These are phyloP conservation scores for Corymbia calophylla DNA, from an alignment of 441 rosid genomes.

Conservation along the genomic window DNA sequence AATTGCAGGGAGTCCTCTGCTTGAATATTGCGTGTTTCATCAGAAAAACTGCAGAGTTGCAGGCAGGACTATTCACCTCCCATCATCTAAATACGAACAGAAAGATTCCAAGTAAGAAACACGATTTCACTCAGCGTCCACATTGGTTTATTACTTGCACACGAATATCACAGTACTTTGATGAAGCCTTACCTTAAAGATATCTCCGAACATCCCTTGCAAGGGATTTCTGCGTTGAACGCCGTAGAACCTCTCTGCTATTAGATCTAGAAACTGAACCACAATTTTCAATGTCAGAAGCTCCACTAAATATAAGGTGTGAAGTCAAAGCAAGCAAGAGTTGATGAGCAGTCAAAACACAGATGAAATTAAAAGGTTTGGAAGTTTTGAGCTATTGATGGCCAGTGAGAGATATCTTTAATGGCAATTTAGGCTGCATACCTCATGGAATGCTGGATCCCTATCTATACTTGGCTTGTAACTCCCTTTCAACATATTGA, in stretches of 20 bases:
- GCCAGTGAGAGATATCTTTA: not conserved
- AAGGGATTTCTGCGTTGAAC: slow-evolving; percentile 77
- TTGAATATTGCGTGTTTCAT: not conserved
- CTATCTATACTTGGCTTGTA: slow-evolving; percentile 68
- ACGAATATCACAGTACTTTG: not conserved
- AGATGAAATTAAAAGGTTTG: not conserved
- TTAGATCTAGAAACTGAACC: slow-evolving; percentile 70
- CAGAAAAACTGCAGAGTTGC: not conserved
- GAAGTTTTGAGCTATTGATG: not conserved
- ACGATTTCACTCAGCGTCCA: not conserved
- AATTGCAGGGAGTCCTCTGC: not conserved
- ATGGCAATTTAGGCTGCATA: not conserved
- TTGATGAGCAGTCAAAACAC: not conserved
- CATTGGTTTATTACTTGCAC: not conserved
- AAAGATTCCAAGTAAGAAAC: slow-evolving; percentile 1
- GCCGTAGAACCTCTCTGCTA: slow-evolving; percentile 85
- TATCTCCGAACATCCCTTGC: slow-evolving; percentile 88
- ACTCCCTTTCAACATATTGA: slow-evolving; percentile 71
- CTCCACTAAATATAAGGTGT: not conserved
- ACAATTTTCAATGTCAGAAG: not conserved
- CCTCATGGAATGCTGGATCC: slow-evolving; percentile 84
- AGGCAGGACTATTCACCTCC: slow-evolving; percentile 18
- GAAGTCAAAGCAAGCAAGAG: not conserved
- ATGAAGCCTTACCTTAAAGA: slow-evolving; percentile 52
- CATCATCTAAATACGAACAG: slow-evolving; percentile 59